Evolutionary conservation across 495 filamentous ascomycete genomes (phyloP), one percentile per base, ranked within the genome.

Genomic region (Daldinia childiae): DNA sequence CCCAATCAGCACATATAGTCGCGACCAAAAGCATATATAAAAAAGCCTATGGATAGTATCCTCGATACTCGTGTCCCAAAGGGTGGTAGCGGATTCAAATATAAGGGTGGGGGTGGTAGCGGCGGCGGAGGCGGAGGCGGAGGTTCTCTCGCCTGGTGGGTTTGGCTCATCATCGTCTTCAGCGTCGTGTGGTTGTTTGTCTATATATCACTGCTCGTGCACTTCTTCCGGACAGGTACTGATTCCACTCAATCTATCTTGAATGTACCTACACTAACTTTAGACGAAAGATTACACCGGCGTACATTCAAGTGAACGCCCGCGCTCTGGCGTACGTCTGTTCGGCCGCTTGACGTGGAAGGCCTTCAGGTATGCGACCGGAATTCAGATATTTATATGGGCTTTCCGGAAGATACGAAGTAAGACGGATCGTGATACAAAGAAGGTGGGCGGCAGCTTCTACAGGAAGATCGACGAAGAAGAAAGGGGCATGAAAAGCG

Each of bases 371-470:
- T 73, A 62, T 39, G 50, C 50, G 39, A 69, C 71, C 26, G 41
- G 58, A 24, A 34, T 73, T 14, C 57, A 69, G 52, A 21, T 36
- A 17, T 19, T 66, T 4, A 32, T 69, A 32, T 69, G 65, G 65
- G 41, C 32, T 1, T 21, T 32, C 32, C 66, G 66, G 39, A 73
- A 73, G 52, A 29, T 51, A 15, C 36, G 58, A n/a, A 48, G 52
- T 38, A 14, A 17, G 41, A 19, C 29, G 12, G 51, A 34, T 0
- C 29, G 24, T 1, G 41, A 19, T 7, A 59, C 32, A 36, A 73
- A 73, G 61, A 64, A 58, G 6, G 56, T 73, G 3, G 70, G 70
- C 36, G 61, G 65, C 6, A 64, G 59, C 26, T 68, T 68, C 32
- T 73, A 73, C 34, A 15, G 45, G 17, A 68, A 68, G 39, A 19